Evolutionary conservation across 2,329 filamentous ascomycete species (phyloP).

Genomic region (Tolypocladium pustulatum): DNA sequence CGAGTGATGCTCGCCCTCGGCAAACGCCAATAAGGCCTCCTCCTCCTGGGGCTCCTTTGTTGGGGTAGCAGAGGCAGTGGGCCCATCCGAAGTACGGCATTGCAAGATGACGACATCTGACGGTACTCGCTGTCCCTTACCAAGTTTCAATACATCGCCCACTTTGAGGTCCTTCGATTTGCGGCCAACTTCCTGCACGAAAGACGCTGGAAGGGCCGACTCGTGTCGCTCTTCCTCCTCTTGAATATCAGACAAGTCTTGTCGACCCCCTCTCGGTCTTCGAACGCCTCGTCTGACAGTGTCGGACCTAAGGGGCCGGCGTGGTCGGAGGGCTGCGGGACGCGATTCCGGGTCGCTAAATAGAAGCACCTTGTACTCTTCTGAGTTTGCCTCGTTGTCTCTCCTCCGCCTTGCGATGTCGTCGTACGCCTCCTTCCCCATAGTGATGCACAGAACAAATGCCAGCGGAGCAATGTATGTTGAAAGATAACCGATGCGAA

Average conservation of each 20-base stretch:
- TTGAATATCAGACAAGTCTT: slow-evolving; percentile 50
- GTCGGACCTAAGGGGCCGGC: slow-evolving; percentile 33
- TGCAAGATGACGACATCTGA: slow-evolving; percentile 92
- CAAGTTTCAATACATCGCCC: slow-evolving; percentile 87
- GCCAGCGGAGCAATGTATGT: slow-evolving; percentile 89
- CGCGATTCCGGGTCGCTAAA: slow-evolving; percentile 49
- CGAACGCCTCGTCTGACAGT: slow-evolving; percentile 17
- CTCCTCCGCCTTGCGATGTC: slow-evolving; percentile 78
- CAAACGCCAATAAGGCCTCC: slow-evolving; percentile 31
- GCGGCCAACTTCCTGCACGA: slow-evolving; percentile 58
- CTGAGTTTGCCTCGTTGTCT: slow-evolving; percentile 90
- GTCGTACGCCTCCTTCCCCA: slow-evolving; percentile 92
- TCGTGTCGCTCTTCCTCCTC: slow-evolving; percentile 52
- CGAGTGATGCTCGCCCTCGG: slow-evolving; percentile 20
- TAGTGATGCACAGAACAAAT: slow-evolving; percentile 83
- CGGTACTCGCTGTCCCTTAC: slow-evolving; percentile 85
- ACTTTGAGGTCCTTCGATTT: slow-evolving; percentile 85
- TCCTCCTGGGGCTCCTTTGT: slow-evolving; percentile 22
- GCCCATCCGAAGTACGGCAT: slow-evolving; percentile 54
- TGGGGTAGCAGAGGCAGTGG: slow-evolving; percentile 12
- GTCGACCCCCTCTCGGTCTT: slow-evolving; percentile 17
- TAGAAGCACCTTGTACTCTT: slow-evolving; percentile 68
- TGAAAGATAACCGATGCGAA: slow-evolving; percentile 87
- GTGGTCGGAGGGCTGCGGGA: slow-evolving; percentile 26
- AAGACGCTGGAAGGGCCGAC: slow-evolving; percentile 30